These are phyloP conservation scores for Angophora floribunda DNA, from an alignment of 345 rosid genomes.

Conservation along the genomic window DNA sequence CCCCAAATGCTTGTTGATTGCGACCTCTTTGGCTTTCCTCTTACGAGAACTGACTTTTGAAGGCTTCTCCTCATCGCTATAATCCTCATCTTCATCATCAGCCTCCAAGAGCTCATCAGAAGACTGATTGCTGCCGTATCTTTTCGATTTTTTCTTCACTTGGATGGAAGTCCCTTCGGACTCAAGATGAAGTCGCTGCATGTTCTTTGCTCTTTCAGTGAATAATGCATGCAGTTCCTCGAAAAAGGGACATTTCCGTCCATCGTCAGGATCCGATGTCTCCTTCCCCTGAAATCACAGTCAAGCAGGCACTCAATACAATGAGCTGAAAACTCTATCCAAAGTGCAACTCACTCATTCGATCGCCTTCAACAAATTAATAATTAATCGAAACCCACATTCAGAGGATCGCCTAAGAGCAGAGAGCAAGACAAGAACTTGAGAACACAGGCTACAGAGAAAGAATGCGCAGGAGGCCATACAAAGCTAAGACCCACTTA, in stretches of 20 bases:
- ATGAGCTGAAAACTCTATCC: neutral
- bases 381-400: neutral
- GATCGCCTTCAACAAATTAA: neutral
- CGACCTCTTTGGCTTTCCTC: conserved; percentile 26
- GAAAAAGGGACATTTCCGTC: conserved; percentile 39
- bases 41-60: conserved; percentile 12
- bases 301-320: neutral
- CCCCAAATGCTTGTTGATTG: conserved; percentile 6
- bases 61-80: conserved; percentile 23
- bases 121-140: conserved; percentile 9
- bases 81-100: conserved; percentile 21
- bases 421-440: neutral
- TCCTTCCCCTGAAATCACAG: conserved; percentile 35
- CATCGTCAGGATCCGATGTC: conserved; percentile 37
- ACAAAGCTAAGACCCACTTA: neutral
- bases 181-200: conserved; percentile 29
- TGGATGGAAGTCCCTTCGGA: conserved; percentile 19
- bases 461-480: neutral
- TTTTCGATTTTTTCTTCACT: conserved; percentile 22
- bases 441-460: neutral
- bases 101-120: conserved; percentile 24
- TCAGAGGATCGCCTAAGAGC: neutral
- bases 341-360: neutral
- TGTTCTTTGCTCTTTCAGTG: conserved; percentile 24
- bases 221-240: conserved; percentile 42